Evolutionary conservation across 2,329 filamentous ascomycete species (phyloP), one percentile per base, ranked within the genome.

Genomic region (Xenosphaeropsis pyriputrescens): DNA sequence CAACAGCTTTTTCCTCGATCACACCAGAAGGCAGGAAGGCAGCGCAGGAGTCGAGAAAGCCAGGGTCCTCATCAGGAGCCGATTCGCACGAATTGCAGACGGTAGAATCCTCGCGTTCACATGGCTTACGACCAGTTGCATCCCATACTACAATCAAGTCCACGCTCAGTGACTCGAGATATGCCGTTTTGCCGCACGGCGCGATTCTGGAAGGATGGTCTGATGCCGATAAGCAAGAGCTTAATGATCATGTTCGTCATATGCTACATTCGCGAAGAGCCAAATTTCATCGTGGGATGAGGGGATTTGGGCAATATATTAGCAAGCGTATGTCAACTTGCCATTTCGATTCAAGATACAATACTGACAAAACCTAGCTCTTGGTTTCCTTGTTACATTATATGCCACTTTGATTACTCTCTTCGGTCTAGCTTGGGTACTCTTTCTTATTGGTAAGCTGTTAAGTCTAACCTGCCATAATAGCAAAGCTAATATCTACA

Each of bases 241-340:
- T 93, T 30, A 85, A 93, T 50, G 85, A 93, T 47, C 79, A 89
- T 53, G 85, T 93, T 14, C 70, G 85, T 22, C 85, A 93, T 53
- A 85, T 91, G 74, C 60, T 93, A 32, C 85, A 93, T 57, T 93
- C 85, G 6, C 73, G 75, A 39, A 72, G 83, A 13, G 81, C 79
- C 29, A 79, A 76, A 41, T 83, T 93, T 61, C 89, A 86, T 58
- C 78, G 83, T 29, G 64, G 72, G 11, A 74, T 88, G 72, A 79
- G 75, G 53, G 85, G 83, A 0, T 93, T 93, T 50, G 73, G 75
- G 3, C 75, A 89, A 57, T 93, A 93, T 51, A 69, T 86, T 12
- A 68, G 68, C 30, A 74, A 75, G 48, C 83, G 71, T 75, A 57
- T 61, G 70, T 63, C 22, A 18, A 41, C 34, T n/a, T 26, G 15